Percentiles rank a stretch among this genome's conserved stretches.
Conservation (phyloP, 1,284 basidiomycete species). For the Trichosporon faecale region DNA sequence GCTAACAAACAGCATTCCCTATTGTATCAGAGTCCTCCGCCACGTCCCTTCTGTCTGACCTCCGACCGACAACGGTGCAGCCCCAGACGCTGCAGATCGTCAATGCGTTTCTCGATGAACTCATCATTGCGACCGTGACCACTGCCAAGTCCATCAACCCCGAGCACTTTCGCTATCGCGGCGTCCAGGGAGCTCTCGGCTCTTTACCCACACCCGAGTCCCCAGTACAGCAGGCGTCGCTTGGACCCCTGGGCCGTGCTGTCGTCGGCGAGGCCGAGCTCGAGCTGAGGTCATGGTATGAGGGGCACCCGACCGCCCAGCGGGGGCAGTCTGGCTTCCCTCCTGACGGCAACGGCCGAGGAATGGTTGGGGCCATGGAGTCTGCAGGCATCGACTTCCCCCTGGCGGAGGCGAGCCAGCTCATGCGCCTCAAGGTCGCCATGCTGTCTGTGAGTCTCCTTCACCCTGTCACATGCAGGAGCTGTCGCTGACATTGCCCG, state of each 20-base stretch:
- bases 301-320: slow-evolving; percentile 52
- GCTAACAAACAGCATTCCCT: slow-evolving; percentile 12
- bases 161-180: slow-evolving; percentile 65
- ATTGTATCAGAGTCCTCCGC: slow-evolving; percentile 70
- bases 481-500: slow-evolving; percentile 38
- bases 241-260: slow-evolving; percentile 69
- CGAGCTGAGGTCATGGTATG: slow-evolving; percentile 74
- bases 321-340: slow-evolving; percentile 31
- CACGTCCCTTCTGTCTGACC: slow-evolving; percentile 82
- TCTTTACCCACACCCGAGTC: neutral
- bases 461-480: neutral
- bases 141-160: slow-evolving; percentile 71
- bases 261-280: slow-evolving; percentile 88
- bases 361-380: slow-evolving; percentile 25
- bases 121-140: slow-evolving; percentile 69
- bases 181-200: slow-evolving; percentile 64
- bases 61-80: slow-evolving; percentile 79
- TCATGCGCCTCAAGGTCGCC: slow-evolving; percentile 45
- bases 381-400: slow-evolving; percentile 32
- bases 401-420: slow-evolving; percentile 36
- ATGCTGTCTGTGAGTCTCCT: slow-evolving; percentile 45
- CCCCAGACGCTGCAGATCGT: slow-evolving; percentile 68
- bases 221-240: slow-evolving; percentile 24
- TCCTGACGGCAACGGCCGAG: slow-evolving; percentile 36
- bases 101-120: slow-evolving; percentile 83